Conservation (phyloP, 1,284 basidiomycete species). For the Malassezia sympodialis region DNA sequence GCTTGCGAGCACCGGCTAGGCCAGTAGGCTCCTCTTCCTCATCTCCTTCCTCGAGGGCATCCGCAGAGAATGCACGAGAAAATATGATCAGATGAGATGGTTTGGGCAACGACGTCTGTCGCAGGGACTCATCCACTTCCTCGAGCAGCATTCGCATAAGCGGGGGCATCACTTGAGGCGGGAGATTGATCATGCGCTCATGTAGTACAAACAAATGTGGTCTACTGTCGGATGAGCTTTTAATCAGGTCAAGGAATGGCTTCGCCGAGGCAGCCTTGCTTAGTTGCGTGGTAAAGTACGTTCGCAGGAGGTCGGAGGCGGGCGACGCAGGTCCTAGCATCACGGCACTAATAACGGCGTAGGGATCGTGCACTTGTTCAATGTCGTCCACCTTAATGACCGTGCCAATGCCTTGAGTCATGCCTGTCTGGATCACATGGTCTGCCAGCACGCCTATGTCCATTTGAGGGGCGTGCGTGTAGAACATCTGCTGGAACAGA, state of each 20-base stretch:
- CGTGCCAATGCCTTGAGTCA: constrained; percentile 29
- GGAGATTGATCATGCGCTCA: constrained; percentile 47
- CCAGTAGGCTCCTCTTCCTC: constrained; percentile 33
- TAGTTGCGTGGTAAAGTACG: constrained; percentile 23
- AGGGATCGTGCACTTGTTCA: constrained; percentile 42
- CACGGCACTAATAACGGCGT: constrained; percentile 38
- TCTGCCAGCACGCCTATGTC: constrained; percentile 30
- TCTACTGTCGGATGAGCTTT: constrained; percentile 20
- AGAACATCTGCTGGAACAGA: constrained; percentile 43
- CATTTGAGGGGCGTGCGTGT: constrained; percentile 39
- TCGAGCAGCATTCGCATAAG: constrained; percentile 42
- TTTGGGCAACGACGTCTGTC: constrained; percentile 7
- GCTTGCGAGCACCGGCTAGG: constrained; percentile 30
- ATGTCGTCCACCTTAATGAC: constrained; percentile 39
- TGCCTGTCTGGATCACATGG: constrained; percentile 23
- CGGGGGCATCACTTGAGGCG: constrained; percentile 33
- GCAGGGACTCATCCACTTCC: constrained; percentile 21
- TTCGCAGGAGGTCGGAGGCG: constrained; percentile 2
- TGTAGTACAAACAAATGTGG: constrained; percentile 33
- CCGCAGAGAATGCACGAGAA: constrained; percentile 39
- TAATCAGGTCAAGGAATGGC: constrained; percentile 22
- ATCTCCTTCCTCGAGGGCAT: constrained; percentile 39
- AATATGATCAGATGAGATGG: constrained; percentile 38
- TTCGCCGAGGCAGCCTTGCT: constrained; percentile 20
- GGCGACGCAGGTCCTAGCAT: constrained; percentile 14